Conservation (phyloP, 495 filamentous ascomycete genomes). For the Immersiella caudata region DNA sequence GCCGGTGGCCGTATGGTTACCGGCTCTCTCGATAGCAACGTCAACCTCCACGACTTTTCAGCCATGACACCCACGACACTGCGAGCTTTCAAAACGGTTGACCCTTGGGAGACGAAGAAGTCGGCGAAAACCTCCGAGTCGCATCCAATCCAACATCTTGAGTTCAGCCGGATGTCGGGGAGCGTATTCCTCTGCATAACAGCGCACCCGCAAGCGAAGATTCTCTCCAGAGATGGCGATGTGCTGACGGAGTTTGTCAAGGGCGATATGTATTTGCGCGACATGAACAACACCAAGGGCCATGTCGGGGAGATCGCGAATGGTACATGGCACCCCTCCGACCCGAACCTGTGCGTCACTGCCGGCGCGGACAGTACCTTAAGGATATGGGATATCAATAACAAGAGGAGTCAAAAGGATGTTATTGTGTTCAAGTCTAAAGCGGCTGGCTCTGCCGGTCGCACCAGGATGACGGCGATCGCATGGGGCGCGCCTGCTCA, state of each 20-base stretch:
- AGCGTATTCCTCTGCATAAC: constrained; percentile 82
- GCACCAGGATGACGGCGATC: constrained; percentile 91
- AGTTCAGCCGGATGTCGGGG: constrained; percentile 83
- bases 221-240: constrained; percentile 87
- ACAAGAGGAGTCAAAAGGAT: constrained; percentile 82
- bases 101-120: constrained; percentile 76
- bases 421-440: constrained; percentile 94
- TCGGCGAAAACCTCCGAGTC: constrained; percentile 72
- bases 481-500: constrained; percentile 80
- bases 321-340: constrained; percentile 84
- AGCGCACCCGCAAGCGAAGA: constrained; percentile 84
- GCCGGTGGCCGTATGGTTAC: constrained; percentile 83
- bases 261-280: constrained; percentile 96
- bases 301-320: constrained; percentile 88
- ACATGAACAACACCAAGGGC: constrained; percentile 95
- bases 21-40: constrained; percentile 84
- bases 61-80: constrained; percentile 94
- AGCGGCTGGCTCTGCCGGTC: constrained; percentile 79
- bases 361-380: constrained; percentile 92
- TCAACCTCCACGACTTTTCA: constrained; percentile 94
- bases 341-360: constrained; percentile 81
- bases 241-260: constrained; percentile 85
- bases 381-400: constrained; percentile 94
- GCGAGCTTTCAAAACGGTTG: constrained; percentile 87
- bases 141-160: constrained; percentile 81